These are phyloP conservation scores for Hypholoma sublateritium DNA, from an alignment of 768 basidiomycete species.

Conservation along the genomic window DNA sequence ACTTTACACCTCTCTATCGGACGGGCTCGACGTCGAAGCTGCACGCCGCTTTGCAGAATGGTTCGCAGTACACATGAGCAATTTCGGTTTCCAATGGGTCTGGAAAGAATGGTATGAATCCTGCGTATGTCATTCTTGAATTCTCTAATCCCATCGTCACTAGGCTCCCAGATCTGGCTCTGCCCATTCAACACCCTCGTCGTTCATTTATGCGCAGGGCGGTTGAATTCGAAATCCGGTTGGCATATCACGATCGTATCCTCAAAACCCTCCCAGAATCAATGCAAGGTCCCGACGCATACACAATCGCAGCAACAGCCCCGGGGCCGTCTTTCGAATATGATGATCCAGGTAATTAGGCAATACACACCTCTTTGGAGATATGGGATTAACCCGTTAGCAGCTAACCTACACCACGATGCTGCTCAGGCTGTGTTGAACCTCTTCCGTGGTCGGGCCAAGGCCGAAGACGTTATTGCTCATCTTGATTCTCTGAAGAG, in stretches of 20 bases:
- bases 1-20: conserved; percentile 75
- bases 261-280: conserved; percentile 81
- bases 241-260: conserved; percentile 93
- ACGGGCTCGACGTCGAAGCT: conserved; percentile 86
- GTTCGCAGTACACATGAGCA: conserved; percentile 96
- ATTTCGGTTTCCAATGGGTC: conserved; percentile 97
- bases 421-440: conserved; percentile 75
- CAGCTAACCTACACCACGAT: conserved; percentile 80
- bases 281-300: conserved; percentile 68
- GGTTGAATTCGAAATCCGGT: conserved; percentile 84
- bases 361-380: neutral
- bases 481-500: conserved; percentile 72
- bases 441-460: conserved; percentile 79
- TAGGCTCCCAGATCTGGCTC: conserved; percentile 84
- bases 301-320: conserved; percentile 64
- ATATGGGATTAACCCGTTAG: conserved; percentile 4
- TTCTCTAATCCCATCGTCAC: neutral
- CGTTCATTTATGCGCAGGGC: conserved; percentile 85
- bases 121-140: neutral
- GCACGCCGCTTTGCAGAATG: conserved; percentile 86
- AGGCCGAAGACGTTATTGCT: conserved; percentile 75
- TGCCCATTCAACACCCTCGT: conserved; percentile 79
- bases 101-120: conserved; percentile 94
- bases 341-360: conserved; percentile 67
- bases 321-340: conserved; percentile 84